phyloP scores from a whole-genome alignment of 352 stramenopile genomes.

The Phytophthora palmivora region DNA sequence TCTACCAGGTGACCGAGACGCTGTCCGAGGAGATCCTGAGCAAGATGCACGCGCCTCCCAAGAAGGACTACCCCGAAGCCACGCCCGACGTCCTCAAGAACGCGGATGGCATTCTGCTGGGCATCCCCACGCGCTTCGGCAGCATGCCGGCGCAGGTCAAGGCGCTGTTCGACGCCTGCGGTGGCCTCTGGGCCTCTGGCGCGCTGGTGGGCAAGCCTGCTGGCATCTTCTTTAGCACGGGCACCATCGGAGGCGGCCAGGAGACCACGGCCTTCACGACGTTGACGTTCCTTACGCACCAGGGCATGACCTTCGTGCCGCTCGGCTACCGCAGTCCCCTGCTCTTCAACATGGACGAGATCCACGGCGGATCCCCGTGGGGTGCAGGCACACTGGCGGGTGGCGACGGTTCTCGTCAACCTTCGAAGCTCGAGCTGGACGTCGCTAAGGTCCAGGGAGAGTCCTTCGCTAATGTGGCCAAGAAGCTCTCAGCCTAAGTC shows the following conservation, averaged over 20 bases:
- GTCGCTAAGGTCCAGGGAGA: conserved; percentile 84
- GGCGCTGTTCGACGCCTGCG: conserved; percentile 88
- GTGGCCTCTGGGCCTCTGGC: conserved; percentile 85
- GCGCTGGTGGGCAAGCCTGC: conserved; percentile 88
- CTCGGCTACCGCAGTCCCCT: conserved; percentile 74
- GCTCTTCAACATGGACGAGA: conserved; percentile 81
- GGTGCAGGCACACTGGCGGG: conserved; percentile 87
- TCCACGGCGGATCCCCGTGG: conserved; percentile 84
- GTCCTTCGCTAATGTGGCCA: conserved; percentile 82
- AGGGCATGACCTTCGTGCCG: conserved; percentile 92
- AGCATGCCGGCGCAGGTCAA: conserved; percentile 88
- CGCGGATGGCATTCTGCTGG: conserved; percentile 88
- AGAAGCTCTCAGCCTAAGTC: conserved; percentile 70
- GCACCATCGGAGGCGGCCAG: conserved; percentile 83
- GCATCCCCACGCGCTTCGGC: conserved; percentile 87
- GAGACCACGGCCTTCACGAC: conserved; percentile 88
- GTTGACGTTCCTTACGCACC: conserved; percentile 90
- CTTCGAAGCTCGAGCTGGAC: conserved; percentile 80
- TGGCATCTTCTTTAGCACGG: conserved; percentile 90
- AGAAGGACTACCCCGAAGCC: conserved; percentile 74
- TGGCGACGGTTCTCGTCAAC: conserved; percentile 80
- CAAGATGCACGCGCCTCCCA: conserved; percentile 86
- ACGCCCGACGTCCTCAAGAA: conserved; percentile 69
- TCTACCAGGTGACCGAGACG: conserved; percentile 87
- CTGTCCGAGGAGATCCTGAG: conserved; percentile 77